Evolutionary conservation across 2,329 filamentous ascomycete genomes (phyloP).

Genomic region (Diaporthe capsici): DNA sequence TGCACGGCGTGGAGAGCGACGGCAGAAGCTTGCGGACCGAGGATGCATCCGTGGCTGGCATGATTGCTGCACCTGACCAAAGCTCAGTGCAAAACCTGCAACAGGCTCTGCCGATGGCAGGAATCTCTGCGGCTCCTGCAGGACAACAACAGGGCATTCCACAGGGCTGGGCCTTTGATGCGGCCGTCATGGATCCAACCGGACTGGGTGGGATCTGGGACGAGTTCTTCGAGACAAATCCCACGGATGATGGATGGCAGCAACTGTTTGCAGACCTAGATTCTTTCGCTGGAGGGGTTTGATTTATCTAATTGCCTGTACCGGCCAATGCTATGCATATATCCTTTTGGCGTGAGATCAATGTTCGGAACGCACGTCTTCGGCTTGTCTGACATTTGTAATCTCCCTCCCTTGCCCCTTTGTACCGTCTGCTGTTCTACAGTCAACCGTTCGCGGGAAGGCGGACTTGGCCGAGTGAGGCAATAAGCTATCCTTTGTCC

Average conservation of each 20-base stretch:
- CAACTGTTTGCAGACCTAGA: conserved; percentile 44
- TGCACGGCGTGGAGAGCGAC: conserved; percentile 31
- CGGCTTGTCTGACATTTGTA: neutral
- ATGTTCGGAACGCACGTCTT: neutral
- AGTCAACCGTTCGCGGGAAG: conserved; percentile 5
- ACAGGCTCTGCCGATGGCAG: neutral
- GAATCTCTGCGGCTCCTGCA: neutral
- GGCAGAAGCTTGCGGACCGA: neutral
- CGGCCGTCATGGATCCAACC: neutral
- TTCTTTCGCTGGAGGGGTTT: conserved; percentile 17
- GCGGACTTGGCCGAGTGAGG: neutral
- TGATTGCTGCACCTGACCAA: neutral
- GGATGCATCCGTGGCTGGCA: neutral
- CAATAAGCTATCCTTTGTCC: conserved; percentile 16
- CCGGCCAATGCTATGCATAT: neutral
- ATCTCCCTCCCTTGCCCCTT: neutral
- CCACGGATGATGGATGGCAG: conserved; percentile 41
- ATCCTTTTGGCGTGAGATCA: neutral
- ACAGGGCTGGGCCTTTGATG: conserved; percentile 5
- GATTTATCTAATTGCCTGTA: neutral
- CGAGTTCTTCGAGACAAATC: conserved; percentile 32
- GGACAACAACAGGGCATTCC: neutral
- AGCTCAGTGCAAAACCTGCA: neutral
- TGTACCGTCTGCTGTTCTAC: neutral
- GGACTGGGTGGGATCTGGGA: conserved; percentile 37